A percentile compares a stretch with the other conserved stretches of the same genome.
Conservation (phyloP, 768 basidiomycete genomes). For the Lentinula lateritia region DNA sequence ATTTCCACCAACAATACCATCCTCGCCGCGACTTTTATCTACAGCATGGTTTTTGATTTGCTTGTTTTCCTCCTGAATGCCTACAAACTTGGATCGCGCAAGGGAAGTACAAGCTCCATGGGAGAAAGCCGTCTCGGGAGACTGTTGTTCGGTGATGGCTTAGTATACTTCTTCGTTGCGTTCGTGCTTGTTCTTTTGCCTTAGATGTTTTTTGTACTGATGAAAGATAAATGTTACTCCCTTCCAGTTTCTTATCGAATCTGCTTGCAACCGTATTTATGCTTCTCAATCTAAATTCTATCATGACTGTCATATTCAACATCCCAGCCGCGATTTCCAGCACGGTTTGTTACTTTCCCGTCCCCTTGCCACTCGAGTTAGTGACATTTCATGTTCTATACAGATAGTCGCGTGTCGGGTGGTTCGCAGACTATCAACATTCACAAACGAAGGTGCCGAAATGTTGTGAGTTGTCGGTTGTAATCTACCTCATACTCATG, state of each 20-base stretch:
- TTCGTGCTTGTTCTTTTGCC: constrained; percentile 25
- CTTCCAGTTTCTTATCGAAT: constrained; percentile 59
- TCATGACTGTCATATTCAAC: constrained; percentile 71
- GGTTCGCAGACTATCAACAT: constrained; percentile 63
- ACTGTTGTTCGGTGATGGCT: constrained; percentile 66
- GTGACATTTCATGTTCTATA: constrained; percentile 1
- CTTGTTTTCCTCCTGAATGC: constrained; percentile 55
- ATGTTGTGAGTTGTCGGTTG: constrained; percentile 39
- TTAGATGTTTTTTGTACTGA: not conserved
- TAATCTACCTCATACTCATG: too few relatives aligned
- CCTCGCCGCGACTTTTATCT: constrained; percentile 65
- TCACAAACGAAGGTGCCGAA: constrained; percentile 41
- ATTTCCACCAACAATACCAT: constrained; percentile 51
- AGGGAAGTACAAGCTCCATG: constrained; percentile 20
- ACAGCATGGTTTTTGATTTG: constrained; percentile 71
- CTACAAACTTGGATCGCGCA: constrained; percentile 47
- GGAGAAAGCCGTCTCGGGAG: constrained; percentile 53
- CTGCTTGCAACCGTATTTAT: constrained; percentile 59
- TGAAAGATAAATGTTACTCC: not conserved
- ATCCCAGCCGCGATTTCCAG: constrained; percentile 68
- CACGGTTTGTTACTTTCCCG: constrained; percentile 36
- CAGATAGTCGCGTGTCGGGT: constrained; percentile 59
- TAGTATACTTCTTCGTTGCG: constrained; percentile 71
- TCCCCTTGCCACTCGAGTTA: not conserved
- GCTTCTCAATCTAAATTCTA: constrained; percentile 62